Base-by-base conservation (phyloP, 2,329 filamentous ascomycete genomes). In the Ophiocordyceps camponoti-floridani region DNA sequence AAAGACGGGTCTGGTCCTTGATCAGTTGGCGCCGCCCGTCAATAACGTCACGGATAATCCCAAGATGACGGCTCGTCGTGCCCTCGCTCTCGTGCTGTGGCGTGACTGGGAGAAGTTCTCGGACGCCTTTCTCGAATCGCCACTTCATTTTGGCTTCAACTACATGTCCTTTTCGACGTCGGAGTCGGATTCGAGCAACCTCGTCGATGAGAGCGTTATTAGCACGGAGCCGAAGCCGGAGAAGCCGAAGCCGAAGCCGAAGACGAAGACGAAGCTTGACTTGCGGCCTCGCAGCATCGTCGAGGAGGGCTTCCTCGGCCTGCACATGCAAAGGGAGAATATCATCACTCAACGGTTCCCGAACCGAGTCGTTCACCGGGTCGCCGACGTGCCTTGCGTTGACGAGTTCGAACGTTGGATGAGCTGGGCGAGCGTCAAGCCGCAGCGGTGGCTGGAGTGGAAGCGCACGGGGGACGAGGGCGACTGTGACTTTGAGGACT, bases 361-460 rank as follows among this genome's bases (percentile, higher is more conserved):
- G 3, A 53, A 54, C 33, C 45, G 50, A 16, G 43, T 55, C 13
- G 42, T 54, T 4, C 40, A 50, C 38, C 43, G 31, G n/a, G 45
- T 26, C 4, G 48, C 41, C 0, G 44, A 45, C 16, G 42, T 12
- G 11, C 52, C 50, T 4, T 46, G 44, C 2, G 26, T 46, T 16
- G 26, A 46, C 16, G 50, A 53, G 11, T 53, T 54, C 10, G 50
- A 53, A 35, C 51, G 52, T 27, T 53, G 46, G 46, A 14, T 56
- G 7, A 46, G 52, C 1, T 57, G 55, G 55, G 43, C 49, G 6
- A 42, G 50, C 42, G 41, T 37, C 13, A 46, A 35, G 26, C 52
- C 54, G 3, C 42, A 48, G 18, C 49, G 51, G 41, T 57, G 54
- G 54, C 41, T 58, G 4, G 56, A 58, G 44, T 58, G 56, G 56